Conservation (phyloP, 257 asterid genomes). For the Plectranthus barbatus region DNA sequence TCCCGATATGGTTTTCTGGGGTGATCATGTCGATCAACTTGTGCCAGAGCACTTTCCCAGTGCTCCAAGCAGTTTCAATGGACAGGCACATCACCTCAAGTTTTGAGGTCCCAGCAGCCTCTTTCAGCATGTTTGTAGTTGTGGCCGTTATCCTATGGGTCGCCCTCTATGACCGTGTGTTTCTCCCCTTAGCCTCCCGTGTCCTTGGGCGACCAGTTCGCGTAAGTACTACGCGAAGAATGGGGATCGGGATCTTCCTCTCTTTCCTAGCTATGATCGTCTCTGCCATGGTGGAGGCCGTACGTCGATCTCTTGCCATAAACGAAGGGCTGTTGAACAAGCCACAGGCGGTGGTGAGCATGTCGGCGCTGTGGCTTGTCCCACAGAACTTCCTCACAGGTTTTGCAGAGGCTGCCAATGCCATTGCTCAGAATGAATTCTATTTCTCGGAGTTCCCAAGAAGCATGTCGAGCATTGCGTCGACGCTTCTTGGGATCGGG, state of each 20-base stretch:
- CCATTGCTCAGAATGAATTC: slow-evolving; percentile 55
- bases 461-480: slow-evolving; percentile 68
- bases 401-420: slow-evolving; percentile 48
- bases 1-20: slow-evolving; percentile 72
- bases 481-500: slow-evolving; percentile 34
- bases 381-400: slow-evolving; percentile 56
- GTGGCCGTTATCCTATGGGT: slow-evolving; percentile 49
- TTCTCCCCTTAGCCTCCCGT: slow-evolving; percentile 53
- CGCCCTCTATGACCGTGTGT: slow-evolving; percentile 36
- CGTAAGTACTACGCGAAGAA: slow-evolving; percentile 37
- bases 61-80: slow-evolving; percentile 63
- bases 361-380: slow-evolving; percentile 69
- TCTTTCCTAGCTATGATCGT: slow-evolving; percentile 43
- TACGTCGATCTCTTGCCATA: slow-evolving; percentile 22
- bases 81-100: slow-evolving; percentile 37
- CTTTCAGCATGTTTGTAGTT: slow-evolving; percentile 34
- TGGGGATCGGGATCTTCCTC: slow-evolving; percentile 59
- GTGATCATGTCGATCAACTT: slow-evolving; percentile 38
- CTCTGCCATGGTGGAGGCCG: slow-evolving; percentile 40
- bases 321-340: not conserved
- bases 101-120: slow-evolving; percentile 66
- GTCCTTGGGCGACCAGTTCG: slow-evolving; percentile 29
- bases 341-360: not conserved
- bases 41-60: slow-evolving; percentile 42
- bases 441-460: slow-evolving; percentile 53